These are phyloP conservation scores for Kodamaea derodonti DNA, from an alignment of 1,139 yeast genomes.

Conservation along the genomic window DNA sequence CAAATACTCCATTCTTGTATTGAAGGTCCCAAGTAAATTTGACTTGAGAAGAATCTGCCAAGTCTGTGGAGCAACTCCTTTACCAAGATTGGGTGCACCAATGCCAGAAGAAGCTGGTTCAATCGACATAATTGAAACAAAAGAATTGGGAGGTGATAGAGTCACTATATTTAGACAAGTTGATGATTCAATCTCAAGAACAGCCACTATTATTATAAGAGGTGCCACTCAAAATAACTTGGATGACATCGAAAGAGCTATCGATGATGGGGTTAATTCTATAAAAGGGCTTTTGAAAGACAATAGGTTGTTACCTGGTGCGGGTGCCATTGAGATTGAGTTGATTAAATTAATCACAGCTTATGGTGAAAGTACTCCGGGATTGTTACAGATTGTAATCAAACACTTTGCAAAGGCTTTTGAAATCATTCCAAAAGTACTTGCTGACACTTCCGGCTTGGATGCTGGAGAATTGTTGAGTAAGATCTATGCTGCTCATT, in stretches of 20 bases:
- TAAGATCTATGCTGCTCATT: constrained; percentile 82
- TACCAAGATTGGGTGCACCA: constrained; percentile 94
- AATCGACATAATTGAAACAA: constrained; percentile 83
- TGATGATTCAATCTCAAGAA: constrained; percentile 61
- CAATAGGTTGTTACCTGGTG: constrained; percentile 83
- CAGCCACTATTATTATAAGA: constrained; percentile 88
- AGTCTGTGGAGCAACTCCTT: constrained; percentile 96
- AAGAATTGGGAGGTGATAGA: constrained; percentile 96
- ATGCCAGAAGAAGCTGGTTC: constrained; percentile 91
- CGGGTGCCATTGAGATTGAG: constrained; percentile 95
- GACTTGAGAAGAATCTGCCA: constrained; percentile 91
- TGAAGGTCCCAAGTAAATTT: constrained; percentile 89
- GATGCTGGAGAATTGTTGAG: constrained; percentile 87
- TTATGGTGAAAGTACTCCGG: constrained; percentile 92
- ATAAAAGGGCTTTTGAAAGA: constrained; percentile 86
- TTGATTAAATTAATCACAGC: constrained; percentile 73
- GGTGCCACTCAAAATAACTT: constrained; percentile 96
- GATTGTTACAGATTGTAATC: constrained; percentile 86
- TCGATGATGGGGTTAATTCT: constrained; percentile 93
- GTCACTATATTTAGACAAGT: constrained; percentile 87
- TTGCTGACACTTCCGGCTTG: constrained; percentile 93
- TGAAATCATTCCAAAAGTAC: constrained; percentile 87
- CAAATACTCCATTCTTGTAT: constrained; percentile 77
- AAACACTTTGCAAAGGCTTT: constrained; percentile 93
- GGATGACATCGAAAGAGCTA: constrained; percentile 95